Evolutionary conservation across 768 basidiomycete species (phyloP).

Genomic region (Naganishia vaughanmartiniae): DNA sequence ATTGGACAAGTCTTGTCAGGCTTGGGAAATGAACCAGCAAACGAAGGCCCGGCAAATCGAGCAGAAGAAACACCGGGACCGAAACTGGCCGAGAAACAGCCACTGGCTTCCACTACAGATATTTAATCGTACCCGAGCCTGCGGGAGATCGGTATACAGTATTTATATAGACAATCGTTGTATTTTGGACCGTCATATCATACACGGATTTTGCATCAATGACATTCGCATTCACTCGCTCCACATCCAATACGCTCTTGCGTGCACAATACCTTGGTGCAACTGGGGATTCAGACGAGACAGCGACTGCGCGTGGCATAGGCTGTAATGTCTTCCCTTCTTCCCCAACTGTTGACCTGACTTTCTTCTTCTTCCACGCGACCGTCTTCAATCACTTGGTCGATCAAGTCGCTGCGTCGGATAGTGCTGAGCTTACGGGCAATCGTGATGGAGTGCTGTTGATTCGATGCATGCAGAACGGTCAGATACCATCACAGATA

Average conservation of each 20-base stretch:
- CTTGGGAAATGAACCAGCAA: not conserved
- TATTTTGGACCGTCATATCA: not conserved
- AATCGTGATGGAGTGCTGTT: constrained; percentile 47
- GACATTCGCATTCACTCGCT: not conserved
- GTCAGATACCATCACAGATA: not conserved
- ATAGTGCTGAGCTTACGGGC: constrained; percentile 48
- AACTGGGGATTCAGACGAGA: not conserved
- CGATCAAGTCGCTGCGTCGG: constrained; percentile 44
- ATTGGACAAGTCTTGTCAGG: not conserved
- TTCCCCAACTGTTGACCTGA: constrained; percentile 44
- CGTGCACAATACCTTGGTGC: no score
- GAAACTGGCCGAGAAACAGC: not conserved
- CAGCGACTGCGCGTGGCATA: constrained; percentile 39
- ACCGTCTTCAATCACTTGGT: constrained; percentile 48
- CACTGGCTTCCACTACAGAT: no score
- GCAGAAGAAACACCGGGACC: not conserved
- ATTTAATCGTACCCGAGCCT: not conserved
- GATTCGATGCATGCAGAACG: not conserved
- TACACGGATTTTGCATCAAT: not conserved
- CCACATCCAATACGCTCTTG: not conserved
- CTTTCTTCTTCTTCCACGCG: constrained; percentile 43
- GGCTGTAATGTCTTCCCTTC: constrained; percentile 44
- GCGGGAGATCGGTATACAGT: not conserved
- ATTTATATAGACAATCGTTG: constrained; percentile 7
- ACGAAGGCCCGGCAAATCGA: not conserved